Base-by-base conservation (phyloP, 306 rosid genomes). In the Betula pendula region DNA sequence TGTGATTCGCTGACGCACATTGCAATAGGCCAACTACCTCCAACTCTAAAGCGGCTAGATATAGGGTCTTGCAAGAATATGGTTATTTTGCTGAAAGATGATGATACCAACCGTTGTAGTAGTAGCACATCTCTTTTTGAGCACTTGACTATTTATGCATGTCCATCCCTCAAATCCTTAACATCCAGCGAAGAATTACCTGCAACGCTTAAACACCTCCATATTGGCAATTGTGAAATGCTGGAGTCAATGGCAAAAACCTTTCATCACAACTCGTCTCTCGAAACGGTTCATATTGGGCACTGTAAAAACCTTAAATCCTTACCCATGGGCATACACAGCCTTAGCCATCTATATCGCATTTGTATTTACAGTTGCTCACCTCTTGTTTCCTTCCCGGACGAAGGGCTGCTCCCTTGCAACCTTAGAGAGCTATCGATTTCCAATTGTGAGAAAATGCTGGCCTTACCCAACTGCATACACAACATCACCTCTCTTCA, bases 241-340 rank as follows among this genome's bases (percentile, higher is more conserved):
- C 58, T 65, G 58, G 75, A 53, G 66, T 63, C 59, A 72, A 12
- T 81, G 38, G 60, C 77, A n/a, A 35, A 59, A 51, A 27, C 59
- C 12, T 49, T 70, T 19, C 68, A 58, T 22, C 2, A 49, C 11
- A 17, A 75, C 68, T 42, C 59, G 8, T 51, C 42, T 50, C 62
- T 77, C 51, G 70, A 69, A 70, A 44, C 70, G 20, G 29, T 70
- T 20, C 25, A 70, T 12, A 58, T 77, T 27, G 20, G 40, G 49
- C 20, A 70, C 6, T 77, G 81, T 69, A 70, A 70, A 70, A 77
- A 77, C 12, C 75, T 77, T 24, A 44, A 56, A 45, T 55, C 60
- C 60, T 68, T 77, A 14, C 68, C 42, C 40, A 59, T 11, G 19
- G 67, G 67, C 10, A 59, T 59, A 5, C 67, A 27, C n/a, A 27